Evolutionary conservation across 2,329 filamentous ascomycete genomes (phyloP), one percentile per base, ranked within the genome.

Genomic region (Microdochium nivale): DNA sequence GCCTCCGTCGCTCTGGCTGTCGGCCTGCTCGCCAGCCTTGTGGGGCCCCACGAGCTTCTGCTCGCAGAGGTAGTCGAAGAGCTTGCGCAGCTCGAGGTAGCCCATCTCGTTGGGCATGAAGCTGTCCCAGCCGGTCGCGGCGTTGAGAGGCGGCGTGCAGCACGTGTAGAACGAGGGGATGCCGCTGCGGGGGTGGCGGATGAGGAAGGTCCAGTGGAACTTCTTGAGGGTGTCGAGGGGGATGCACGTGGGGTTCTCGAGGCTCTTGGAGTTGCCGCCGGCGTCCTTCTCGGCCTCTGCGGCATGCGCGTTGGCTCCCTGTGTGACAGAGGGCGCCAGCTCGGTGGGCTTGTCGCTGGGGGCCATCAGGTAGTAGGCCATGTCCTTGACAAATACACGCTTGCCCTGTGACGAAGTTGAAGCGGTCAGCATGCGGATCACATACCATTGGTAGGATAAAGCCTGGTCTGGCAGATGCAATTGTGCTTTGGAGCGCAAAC

Each of bases 351-450:
- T 79, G 47, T 78, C 76, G 56, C 87, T 74, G 3, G 89, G 88
- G 4, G 90, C 87, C 57, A 95, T 77, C 58, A 96, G 77, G 69
- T 97, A 97, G 70, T 96, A 87, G 52, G 88, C 86, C 74, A 97
- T 99, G 69, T 97, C 94, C 70, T 99, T 99, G 79, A 99, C 94
- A 74, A 97, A 96, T 61, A 95, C 75, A 60, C 92, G 88, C 75
- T 95, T 96, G 62, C 84, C 87, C 88, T 95, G 60, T 54, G 54
- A 37, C 56, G 58, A 50, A 53, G 11, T 11, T 5, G 11, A 11
- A 30, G 53, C 54, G 55, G 35, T 56, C 48, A 59, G 54, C 49
- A 53, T 53, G 53, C 52, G 55, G 54, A 59, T 54, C 52, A 51
- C 9, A 19, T 44, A 14, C n/a, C n/a, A n/a, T n/a, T n/a, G n/a